Conservation (phyloP, 2,329 filamentous ascomycete genomes). For the Bretziella fagacearum region DNA sequence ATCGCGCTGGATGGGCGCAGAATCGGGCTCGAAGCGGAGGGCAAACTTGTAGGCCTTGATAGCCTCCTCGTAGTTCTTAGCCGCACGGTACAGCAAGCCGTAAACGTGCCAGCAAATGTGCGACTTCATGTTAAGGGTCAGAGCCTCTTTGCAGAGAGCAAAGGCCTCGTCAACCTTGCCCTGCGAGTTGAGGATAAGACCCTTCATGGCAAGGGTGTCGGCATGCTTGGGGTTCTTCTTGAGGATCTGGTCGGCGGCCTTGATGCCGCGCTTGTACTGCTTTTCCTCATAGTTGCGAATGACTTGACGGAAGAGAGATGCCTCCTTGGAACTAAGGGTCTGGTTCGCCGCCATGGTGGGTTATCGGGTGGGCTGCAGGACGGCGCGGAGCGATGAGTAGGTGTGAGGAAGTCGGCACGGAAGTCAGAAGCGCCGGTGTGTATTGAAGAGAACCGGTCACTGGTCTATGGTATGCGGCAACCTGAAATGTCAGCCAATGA, state of each 20-base stretch:
- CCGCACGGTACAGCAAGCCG: constrained; percentile 76
- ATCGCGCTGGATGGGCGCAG: constrained; percentile 82
- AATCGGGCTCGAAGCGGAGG: constrained; percentile 82
- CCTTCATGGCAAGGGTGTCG: constrained; percentile 98
- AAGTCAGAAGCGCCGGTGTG: background rate
- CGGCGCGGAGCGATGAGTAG: background rate
- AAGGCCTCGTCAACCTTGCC: constrained; percentile 92
- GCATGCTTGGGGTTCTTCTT: constrained; percentile 91
- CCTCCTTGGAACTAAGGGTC: constrained; percentile 64
- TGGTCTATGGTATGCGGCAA: no score
- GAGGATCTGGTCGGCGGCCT: constrained; percentile 89
- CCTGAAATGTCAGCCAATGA: no score
- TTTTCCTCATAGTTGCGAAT: constrained; percentile 96
- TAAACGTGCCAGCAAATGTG: constrained; percentile 99
- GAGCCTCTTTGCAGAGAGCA: constrained; percentile 72
- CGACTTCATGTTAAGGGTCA: constrained; percentile 95
- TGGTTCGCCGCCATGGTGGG: constrained; percentile 45
- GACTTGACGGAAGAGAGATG: constrained; percentile 81
- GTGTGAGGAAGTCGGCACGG: background rate
- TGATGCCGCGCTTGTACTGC: constrained; percentile 89
- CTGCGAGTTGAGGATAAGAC: constrained; percentile 82
- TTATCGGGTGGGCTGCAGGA: constrained; percentile 16
- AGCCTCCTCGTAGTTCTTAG: constrained; percentile 97
- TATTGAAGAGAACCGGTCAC: no score
- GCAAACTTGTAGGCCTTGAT: constrained; percentile 99